Conservation (phyloP, 2,329 filamentous ascomycete genomes). For the Aspergillus pseudoviridinutans region DNA sequence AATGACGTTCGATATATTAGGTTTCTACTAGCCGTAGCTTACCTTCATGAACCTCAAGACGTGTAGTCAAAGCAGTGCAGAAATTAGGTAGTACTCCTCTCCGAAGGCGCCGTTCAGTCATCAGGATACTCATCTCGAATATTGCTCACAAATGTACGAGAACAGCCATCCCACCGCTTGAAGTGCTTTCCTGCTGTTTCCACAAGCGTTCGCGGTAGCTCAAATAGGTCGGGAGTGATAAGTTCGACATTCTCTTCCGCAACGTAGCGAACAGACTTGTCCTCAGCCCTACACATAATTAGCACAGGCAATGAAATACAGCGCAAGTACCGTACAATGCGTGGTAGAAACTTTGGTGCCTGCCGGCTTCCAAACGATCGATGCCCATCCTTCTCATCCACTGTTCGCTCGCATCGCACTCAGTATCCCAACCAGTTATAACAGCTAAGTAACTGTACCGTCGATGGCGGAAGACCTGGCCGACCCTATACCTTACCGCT, state of each 20-base stretch:
- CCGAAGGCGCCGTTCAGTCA: constrained; percentile 50
- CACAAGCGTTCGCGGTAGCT: constrained; percentile 52
- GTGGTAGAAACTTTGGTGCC: constrained; percentile 74
- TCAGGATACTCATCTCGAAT: constrained; percentile 78
- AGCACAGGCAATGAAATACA: constrained; percentile 7
- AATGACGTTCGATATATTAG: background rate
- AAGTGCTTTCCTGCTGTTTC: constrained; percentile 78
- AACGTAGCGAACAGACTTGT: constrained; percentile 68
- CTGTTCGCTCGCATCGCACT: constrained; percentile 55
- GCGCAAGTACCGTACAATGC: constrained; percentile 64
- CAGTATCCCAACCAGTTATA: constrained; percentile 79
- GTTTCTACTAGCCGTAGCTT: background rate
- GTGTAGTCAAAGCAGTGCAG: background rate
- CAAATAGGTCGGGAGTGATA: constrained; percentile 50
- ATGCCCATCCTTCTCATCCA: constrained; percentile 64
- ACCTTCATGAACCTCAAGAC: background rate
- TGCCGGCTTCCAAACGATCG: constrained; percentile 55
- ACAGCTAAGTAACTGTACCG: constrained; percentile 76
- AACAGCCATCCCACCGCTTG: constrained; percentile 70
- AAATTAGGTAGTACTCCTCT: background rate
- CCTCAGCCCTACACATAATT: constrained; percentile 52
- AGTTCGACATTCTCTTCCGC: constrained; percentile 76
- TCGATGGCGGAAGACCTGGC: constrained; percentile 78
- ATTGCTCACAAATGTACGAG: constrained; percentile 76
- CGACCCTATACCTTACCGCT: constrained; percentile 65